These are phyloP conservation scores for Sanguinoderma infundibulare DNA, from an alignment of 1,284 basidiomycete genomes.

Conservation along the genomic window DNA sequence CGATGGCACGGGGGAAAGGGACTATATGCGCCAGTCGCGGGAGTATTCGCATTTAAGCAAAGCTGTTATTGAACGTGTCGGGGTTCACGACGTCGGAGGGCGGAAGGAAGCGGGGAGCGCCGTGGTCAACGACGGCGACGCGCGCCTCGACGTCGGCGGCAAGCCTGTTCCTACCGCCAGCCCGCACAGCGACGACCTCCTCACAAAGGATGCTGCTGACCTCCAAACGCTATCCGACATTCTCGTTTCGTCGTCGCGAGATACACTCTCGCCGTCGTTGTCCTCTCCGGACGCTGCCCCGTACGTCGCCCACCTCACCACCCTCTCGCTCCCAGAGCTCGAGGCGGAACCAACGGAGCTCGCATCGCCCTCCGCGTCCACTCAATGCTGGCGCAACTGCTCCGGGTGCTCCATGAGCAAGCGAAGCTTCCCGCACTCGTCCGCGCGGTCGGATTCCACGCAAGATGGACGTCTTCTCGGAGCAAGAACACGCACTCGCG, in stretches of 20 bases:
- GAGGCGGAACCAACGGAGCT: slow-evolving; percentile 74
- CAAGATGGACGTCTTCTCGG: slow-evolving; percentile 69
- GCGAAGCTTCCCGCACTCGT: slow-evolving; percentile 89
- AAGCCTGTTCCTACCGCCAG: no score
- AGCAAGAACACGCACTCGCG: slow-evolving; percentile 67
- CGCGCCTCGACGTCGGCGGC: no score
- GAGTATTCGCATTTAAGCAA: not conserved
- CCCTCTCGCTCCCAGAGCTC: slow-evolving; percentile 68
- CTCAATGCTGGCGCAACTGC: slow-evolving; percentile 77
- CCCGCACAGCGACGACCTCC: no score
- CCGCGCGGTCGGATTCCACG: slow-evolving; percentile 88
- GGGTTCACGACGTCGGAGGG: no score
- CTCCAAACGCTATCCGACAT: slow-evolving; percentile 19
- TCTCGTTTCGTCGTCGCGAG: slow-evolving; percentile 18
- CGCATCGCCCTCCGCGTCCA: slow-evolving; percentile 80
- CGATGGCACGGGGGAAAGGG: not conserved
- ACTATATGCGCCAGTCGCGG: not conserved
- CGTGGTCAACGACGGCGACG: not conserved
- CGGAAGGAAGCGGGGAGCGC: not conserved
- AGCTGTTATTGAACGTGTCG: no score
- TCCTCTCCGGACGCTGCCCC: slow-evolving; percentile 33
- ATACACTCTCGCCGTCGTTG: slow-evolving; percentile 16
- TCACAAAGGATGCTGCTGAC: slow-evolving; percentile 7
- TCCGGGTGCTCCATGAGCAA: slow-evolving; percentile 81
- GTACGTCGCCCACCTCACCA: slow-evolving; percentile 70